These are phyloP conservation scores for Cercospora beticola DNA, from an alignment of 2,329 filamentous ascomycete species.

Conservation along the genomic window DNA sequence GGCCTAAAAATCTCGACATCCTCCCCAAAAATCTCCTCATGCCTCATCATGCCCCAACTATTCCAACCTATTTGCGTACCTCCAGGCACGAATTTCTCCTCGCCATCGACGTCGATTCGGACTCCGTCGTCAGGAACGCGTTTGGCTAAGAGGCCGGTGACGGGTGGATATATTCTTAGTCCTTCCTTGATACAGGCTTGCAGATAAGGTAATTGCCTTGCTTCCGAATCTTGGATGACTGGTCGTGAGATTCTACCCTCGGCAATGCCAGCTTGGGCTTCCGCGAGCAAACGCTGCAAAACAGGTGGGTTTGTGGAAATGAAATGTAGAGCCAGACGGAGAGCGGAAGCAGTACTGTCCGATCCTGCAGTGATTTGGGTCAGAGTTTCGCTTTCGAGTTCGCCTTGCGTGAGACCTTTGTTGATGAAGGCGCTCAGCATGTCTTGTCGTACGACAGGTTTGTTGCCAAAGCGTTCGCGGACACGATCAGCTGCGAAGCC, in stretches of 20 bases:
- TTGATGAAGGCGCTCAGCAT: slow-evolving; percentile 57
- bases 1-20: slow-evolving; percentile 42
- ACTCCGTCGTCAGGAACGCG: slow-evolving; percentile 38
- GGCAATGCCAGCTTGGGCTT: slow-evolving; percentile 47
- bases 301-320: slow-evolving; percentile 53
- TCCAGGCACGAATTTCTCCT: slow-evolving; percentile 39
- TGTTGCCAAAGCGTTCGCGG: slow-evolving; percentile 47
- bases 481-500: slow-evolving; percentile 50
- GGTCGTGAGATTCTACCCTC: slow-evolving; percentile 43
- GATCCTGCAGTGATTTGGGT: slow-evolving; percentile 56
- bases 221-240: slow-evolving; percentile 52
- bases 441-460: slow-evolving; percentile 48
- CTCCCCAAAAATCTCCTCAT: slow-evolving; percentile 39
- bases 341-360: slow-evolving; percentile 58
- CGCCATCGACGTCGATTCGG: slow-evolving; percentile 38
- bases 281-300: slow-evolving; percentile 47
- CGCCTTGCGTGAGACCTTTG: slow-evolving; percentile 44
- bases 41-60: slow-evolving; percentile 41
- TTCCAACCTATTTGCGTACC: slow-evolving; percentile 44
- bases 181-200: slow-evolving; percentile 51
- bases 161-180: slow-evolving; percentile 47
- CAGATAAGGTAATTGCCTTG: slow-evolving; percentile 46
- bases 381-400: slow-evolving; percentile 47
- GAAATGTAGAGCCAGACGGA: slow-evolving; percentile 55
- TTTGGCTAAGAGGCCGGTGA: slow-evolving; percentile 43